Evolutionary conservation across 2,329 filamentous ascomycete genomes (phyloP).

Genomic region (Talaromyces piceae): DNA sequence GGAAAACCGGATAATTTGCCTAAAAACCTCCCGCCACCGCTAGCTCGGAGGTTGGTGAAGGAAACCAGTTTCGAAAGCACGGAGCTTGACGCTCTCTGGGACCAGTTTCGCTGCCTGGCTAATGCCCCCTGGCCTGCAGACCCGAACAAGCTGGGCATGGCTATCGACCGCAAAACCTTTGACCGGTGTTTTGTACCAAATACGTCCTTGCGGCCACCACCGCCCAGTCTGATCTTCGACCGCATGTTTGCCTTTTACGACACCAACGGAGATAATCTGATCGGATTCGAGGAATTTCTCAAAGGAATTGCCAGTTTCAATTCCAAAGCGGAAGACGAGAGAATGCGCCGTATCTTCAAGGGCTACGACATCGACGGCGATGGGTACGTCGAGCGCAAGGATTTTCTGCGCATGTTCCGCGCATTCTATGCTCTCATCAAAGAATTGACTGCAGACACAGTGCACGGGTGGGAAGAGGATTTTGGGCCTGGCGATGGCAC

Average conservation of each 20-base stretch:
- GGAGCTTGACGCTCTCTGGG: conserved; percentile 88
- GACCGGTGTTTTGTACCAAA: conserved; percentile 82
- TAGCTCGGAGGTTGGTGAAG: conserved; percentile 61
- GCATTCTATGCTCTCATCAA: conserved; percentile 89
- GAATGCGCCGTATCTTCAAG: conserved; percentile 67
- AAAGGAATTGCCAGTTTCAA: conserved; percentile 65
- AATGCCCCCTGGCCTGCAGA: conserved; percentile 78
- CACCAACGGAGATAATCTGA: conserved; percentile 77
- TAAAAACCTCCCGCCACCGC: conserved; percentile 56
- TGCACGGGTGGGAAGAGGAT: conserved; percentile 70
- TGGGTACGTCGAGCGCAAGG: conserved; percentile 74
- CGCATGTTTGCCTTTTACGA: conserved; percentile 97
- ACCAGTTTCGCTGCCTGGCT: conserved; percentile 93
- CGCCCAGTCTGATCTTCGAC: conserved; percentile 87
- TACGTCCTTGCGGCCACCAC: conserved; percentile 67
- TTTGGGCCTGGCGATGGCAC: conserved; percentile 58
- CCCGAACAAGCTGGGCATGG: conserved; percentile 66
- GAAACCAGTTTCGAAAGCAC: conserved; percentile 76
- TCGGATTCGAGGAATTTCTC: conserved; percentile 88
- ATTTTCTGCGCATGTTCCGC: conserved; percentile 85
- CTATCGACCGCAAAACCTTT: conserved; percentile 89
- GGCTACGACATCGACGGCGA: conserved; percentile 89
- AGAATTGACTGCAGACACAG: conserved; percentile 77
- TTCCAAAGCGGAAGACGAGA: conserved; percentile 53
- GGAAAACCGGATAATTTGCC: conserved; percentile 70